Evolutionary conservation across 805 yeast species (phyloP).

Genomic region (Candida multigemmis): DNA sequence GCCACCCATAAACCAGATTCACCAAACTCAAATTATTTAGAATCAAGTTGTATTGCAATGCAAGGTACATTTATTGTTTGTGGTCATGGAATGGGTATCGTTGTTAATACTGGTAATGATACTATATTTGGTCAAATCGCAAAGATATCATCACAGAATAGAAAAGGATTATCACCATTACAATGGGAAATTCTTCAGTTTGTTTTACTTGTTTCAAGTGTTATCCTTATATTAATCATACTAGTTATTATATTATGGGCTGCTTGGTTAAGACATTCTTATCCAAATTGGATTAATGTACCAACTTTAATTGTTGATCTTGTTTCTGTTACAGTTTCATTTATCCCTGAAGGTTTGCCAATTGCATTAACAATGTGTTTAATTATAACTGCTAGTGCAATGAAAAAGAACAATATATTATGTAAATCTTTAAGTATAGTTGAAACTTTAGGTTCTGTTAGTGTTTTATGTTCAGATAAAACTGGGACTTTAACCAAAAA

Average conservation of each 20-base stretch:
- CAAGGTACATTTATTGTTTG: conserved; percentile 37
- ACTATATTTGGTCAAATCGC: conserved; percentile 41
- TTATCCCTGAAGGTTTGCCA: conserved; percentile 44
- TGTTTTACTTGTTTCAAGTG: conserved; percentile 13
- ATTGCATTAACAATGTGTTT: conserved; percentile 43
- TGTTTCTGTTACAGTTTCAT: conserved; percentile 39
- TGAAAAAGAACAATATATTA: conserved; percentile 35
- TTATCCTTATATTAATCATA: conserved; percentile 18
- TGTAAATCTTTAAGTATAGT: conserved; percentile 39
- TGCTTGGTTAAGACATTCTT: conserved; percentile 28
- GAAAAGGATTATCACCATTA: conserved; percentile 30
- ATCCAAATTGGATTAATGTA: conserved; percentile 33
- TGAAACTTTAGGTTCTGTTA: conserved; percentile 51
- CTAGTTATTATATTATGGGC: conserved; percentile 32
- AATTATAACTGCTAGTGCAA: conserved; percentile 36
- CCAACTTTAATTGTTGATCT: conserved; percentile 32
- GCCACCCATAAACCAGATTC: conserved; percentile 18
- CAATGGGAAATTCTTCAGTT: conserved; percentile 32
- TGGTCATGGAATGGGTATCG: conserved; percentile 36
- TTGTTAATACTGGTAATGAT: conserved; percentile 33
- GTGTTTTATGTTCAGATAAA: conserved; percentile 34
- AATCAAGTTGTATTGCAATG: conserved; percentile 33
- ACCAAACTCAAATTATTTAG: conserved; percentile 29
- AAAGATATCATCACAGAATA: conserved; percentile 28
- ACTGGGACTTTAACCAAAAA: conserved; percentile 44